Percentiles rank a stretch among this genome's conserved stretches.
Conservation (phyloP, 1,139 yeast genomes). For the Blastobotrys malaysiensis region DNA sequence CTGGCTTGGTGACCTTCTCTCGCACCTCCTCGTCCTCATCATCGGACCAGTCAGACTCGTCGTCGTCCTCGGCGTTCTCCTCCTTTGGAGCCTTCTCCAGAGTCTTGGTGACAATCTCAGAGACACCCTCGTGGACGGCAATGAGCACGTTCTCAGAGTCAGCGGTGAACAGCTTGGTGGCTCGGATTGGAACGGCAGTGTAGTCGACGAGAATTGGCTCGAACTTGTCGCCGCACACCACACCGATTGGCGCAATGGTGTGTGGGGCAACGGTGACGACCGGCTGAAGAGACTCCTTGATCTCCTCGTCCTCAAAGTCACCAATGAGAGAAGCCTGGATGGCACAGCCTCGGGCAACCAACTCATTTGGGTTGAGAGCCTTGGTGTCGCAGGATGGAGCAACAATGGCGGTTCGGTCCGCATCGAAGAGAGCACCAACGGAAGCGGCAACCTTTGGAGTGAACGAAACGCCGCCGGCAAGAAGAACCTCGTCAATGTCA, state of each 20-base stretch:
- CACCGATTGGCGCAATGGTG: conserved; percentile 76
- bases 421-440: conserved; percentile 63
- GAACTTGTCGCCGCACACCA: conserved; percentile 64
- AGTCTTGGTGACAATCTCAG: conserved; percentile 64
- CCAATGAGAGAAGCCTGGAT: conserved; percentile 89
- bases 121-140: conserved; percentile 79
- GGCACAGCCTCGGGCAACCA: conserved; percentile 93
- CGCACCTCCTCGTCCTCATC: conserved; percentile 70
- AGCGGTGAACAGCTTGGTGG: conserved; percentile 60
- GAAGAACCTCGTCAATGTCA: conserved; percentile 85
- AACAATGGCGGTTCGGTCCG: conserved; percentile 68
- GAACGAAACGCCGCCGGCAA: conserved; percentile 91
- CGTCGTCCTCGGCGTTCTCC: conserved; percentile 48
- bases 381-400: conserved; percentile 75
- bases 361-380: conserved; percentile 84
- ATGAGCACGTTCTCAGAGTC: conserved; percentile 56
- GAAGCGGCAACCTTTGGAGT: conserved; percentile 86
- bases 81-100: conserved; percentile 49
- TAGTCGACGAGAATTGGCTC: conserved; percentile 71
- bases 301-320: conserved; percentile 79
- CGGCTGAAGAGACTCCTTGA: conserved; percentile 79
- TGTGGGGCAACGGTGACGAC: conserved; percentile 88
- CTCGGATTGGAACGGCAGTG: conserved; percentile 90
- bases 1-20: conserved; percentile 70
- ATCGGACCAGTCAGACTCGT: conserved; percentile 50